Conservation (phyloP, 2,329 filamentous ascomycete genomes). For the Biscogniauxia sp. region DNA sequence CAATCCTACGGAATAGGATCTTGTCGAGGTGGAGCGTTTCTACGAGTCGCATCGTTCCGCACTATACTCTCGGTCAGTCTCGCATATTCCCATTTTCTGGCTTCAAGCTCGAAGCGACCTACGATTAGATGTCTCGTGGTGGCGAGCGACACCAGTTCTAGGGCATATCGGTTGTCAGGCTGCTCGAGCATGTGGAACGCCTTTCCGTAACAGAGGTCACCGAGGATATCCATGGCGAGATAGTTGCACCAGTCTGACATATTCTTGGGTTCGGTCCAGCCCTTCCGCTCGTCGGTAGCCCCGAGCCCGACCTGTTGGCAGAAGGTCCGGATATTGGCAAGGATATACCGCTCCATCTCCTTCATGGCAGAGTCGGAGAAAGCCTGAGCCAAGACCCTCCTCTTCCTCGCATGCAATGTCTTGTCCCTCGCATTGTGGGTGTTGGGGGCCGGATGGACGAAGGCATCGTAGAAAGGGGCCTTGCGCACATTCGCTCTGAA, state of each 20-base stretch:
- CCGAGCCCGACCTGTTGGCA: conserved; percentile 54
- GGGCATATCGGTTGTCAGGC: conserved; percentile 62
- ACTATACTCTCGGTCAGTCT: conserved; percentile 41
- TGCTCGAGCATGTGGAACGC: conserved; percentile 61
- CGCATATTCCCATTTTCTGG: not conserved
- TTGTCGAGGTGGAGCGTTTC: conserved; percentile 66
- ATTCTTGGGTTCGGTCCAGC: conserved; percentile 58
- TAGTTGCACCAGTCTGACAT: conserved; percentile 64
- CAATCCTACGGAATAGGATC: conserved; percentile 65
- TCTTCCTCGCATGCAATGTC: conserved; percentile 65
- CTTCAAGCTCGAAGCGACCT: conserved; percentile 30
- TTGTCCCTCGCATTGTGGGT: conserved; percentile 73
- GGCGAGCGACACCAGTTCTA: conserved; percentile 65
- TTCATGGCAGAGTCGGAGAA: conserved; percentile 66
- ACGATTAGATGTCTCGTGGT: conserved; percentile 68
- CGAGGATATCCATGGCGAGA: conserved; percentile 61
- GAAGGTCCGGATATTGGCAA: conserved; percentile 65
- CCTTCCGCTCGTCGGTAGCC: conserved; percentile 44
- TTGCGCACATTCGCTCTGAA: conserved; percentile 64
- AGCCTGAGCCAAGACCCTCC: conserved; percentile 68
- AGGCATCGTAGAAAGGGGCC: conserved; percentile 70
- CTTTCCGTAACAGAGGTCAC: conserved; percentile 60
- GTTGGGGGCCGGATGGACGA: conserved; percentile 68
- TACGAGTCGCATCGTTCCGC: conserved; percentile 69
- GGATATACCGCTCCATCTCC: conserved; percentile 66